Evolutionary conservation across 2,329 filamentous ascomycete genomes (phyloP).

Genomic region (Lasiodiplodia gonubiensis): DNA sequence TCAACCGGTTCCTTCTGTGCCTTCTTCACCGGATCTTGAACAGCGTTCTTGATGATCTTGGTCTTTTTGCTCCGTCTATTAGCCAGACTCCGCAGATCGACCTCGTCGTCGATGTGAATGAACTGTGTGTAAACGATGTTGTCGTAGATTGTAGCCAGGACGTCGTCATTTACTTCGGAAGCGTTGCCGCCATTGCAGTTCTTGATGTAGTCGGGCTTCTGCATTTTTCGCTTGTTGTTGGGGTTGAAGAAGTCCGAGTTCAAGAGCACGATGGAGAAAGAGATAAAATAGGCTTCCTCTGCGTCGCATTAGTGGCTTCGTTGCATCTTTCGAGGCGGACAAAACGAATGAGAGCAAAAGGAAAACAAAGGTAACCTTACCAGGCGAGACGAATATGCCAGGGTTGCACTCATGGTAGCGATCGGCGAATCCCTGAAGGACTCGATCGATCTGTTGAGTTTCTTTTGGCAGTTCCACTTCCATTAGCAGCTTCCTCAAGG

Average conservation of each 20-base stretch:
- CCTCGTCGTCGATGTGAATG: conserved; percentile 93
- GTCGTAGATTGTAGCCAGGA: conserved; percentile 95
- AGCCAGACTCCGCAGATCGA: conserved; percentile 76
- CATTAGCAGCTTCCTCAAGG: conserved; percentile 92
- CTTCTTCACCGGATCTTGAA: conserved; percentile 68
- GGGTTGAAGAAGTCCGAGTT: conserved; percentile 99
- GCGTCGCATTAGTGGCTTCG: conserved; percentile 33
- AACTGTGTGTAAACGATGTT: conserved; percentile 99
- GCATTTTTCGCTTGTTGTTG: conserved; percentile 99
- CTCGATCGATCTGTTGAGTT: conserved; percentile 96
- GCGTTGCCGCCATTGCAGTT: conserved; percentile 81
- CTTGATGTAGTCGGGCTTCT: conserved; percentile 91
- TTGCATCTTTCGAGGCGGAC: too few species aligned
- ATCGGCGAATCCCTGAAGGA: conserved; percentile 91
- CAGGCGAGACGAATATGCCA: conserved; percentile 83
- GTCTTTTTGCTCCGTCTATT: conserved; percentile 73
- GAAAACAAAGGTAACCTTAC: conserved; percentile 42
- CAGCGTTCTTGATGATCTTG: conserved; percentile 57
- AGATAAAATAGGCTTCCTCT: conserved; percentile 97
- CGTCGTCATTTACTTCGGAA: conserved; percentile 76
- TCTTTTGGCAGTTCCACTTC: conserved; percentile 95
- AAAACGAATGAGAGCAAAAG: neutral
- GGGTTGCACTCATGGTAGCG: conserved; percentile 98
- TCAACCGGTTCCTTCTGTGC: conserved; percentile 84
- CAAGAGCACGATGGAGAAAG: conserved; percentile 93